phyloP scores from a whole-genome alignment of 2,329 filamentous ascomycete species.

The Fusarium sp. region DNA sequence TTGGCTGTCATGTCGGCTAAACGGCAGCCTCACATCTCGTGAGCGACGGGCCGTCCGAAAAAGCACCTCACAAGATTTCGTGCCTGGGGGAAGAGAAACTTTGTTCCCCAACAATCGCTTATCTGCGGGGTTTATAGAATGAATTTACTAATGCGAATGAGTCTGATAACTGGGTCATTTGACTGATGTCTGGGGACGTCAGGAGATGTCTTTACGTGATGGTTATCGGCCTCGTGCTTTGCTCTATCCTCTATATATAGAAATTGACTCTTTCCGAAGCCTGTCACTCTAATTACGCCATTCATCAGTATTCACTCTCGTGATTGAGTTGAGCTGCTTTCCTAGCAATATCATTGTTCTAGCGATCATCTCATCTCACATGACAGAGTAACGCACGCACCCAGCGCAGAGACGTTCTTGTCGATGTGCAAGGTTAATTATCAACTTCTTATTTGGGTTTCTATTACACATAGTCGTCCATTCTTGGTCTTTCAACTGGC shows the following conservation, averaged over 20 bases:
- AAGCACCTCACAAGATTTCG: neutral
- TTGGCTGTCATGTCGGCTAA: neutral
- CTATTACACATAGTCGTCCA: neutral
- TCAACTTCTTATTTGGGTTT: neutral
- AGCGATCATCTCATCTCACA: neutral
- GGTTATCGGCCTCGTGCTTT: neutral
- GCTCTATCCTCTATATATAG: neutral
- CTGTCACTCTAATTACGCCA: neutral
- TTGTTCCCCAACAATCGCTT: conserved; percentile 26
- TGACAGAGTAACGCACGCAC: neutral
- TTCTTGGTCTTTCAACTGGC: neutral
- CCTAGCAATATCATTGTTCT: neutral
- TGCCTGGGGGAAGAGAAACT: neutral
- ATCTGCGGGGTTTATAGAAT: conserved; percentile 28
- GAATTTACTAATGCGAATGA: conserved; percentile 32
- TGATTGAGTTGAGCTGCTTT: neutral
- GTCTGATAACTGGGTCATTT: conserved; percentile 10
- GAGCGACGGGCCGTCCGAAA: neutral
- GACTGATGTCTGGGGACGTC: conserved; percentile 5
- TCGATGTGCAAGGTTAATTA: neutral
- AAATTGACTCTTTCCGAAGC: neutral
- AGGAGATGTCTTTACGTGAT: neutral
- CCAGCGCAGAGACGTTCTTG: neutral
- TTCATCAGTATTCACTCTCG: neutral
- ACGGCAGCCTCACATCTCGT: neutral